Evolutionary conservation across 345 rosid species (phyloP), one percentile per base, ranked within the genome.

Genomic region (Gossypium herbaceum): DNA sequence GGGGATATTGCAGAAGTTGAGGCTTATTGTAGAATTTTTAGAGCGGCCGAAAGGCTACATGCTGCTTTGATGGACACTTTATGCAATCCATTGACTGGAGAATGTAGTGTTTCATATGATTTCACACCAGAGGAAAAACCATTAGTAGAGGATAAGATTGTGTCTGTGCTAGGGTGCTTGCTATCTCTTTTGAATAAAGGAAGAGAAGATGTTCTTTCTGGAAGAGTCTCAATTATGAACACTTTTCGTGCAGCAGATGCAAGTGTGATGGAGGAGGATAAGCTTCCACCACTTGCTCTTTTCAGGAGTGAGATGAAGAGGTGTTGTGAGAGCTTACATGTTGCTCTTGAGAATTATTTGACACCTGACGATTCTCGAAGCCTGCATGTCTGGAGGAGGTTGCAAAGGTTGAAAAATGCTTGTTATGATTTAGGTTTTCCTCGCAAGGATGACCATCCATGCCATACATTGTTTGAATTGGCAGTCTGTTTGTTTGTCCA

Each of bases 1-100:
- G 98, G 98, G 17, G 98, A 94, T 63, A 92, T 94, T 75, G 97
- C 99, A 58, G 99, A 94, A 83, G 86, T 94, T 39, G 98, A 94
- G 84, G 97, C 99, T 13, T 94, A 94, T 71, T 94, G 99, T 83
- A 87, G 99, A 74, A 91, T 92, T 43, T 94, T 94, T 71, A 86
- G 98, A 84, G 86, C 96, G 12, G 91, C 95, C 13, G 98, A 94
- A 82, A 61, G 85, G 78, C 88, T 92, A 24, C 97, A 90, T 83
- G 81, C 90, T 81, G 90, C 98, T 2, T 68, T 94, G 82, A 94
- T 94, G 98, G 94, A 92, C 69, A 84, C 98, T 1, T 75, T 94
- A 43, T 94, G 99, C 88, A 94, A 92, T 86, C 99, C 99, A 7
- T 70, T 90, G 83, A 94, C 98, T 0, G 99, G 99, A 57, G 97